Evolutionary conservation across 2,329 filamentous ascomycete species (phyloP).

Genomic region (Fusarium sp.): DNA sequence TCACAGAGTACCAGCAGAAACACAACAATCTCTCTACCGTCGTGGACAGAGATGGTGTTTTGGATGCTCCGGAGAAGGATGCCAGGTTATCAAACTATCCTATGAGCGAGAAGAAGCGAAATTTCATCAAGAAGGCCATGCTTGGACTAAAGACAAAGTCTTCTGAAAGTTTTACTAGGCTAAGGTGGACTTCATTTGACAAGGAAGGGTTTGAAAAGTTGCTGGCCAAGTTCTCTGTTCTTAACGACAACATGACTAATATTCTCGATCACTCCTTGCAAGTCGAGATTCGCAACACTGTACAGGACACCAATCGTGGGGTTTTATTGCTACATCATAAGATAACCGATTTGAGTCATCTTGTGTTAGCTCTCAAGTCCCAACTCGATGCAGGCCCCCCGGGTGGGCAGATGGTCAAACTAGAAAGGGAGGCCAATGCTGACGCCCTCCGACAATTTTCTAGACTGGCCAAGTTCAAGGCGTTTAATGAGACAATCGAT

Average conservation of each 20-base stretch:
- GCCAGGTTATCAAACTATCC: conserved; percentile 61
- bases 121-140: conserved; percentile 62
- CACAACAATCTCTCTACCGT: conserved; percentile 55
- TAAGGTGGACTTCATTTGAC: conserved; percentile 62
- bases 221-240: conserved; percentile 58
- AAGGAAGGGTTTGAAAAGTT: conserved; percentile 61
- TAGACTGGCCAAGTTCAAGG: conserved; percentile 64
- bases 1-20: conserved; percentile 58
- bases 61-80: conserved; percentile 59
- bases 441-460: conserved; percentile 58
- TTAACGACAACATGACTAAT: conserved; percentile 64
- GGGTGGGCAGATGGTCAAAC: conserved; percentile 50
- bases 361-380: conserved; percentile 61
- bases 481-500: conserved; percentile 63
- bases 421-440: conserved; percentile 56
- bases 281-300: conserved; percentile 61
- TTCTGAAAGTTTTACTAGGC: conserved; percentile 51
- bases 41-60: conserved; percentile 52
- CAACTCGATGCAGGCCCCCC: conserved; percentile 54
- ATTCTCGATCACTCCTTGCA: conserved; percentile 62
- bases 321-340: conserved; percentile 63
- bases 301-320: conserved; percentile 63
- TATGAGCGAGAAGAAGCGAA: conserved; percentile 56
- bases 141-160: conserved; percentile 54
- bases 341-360: conserved; percentile 60